phyloP scores from a whole-genome alignment of 140 eudicot species.

The Cichorium intybus region DNA sequence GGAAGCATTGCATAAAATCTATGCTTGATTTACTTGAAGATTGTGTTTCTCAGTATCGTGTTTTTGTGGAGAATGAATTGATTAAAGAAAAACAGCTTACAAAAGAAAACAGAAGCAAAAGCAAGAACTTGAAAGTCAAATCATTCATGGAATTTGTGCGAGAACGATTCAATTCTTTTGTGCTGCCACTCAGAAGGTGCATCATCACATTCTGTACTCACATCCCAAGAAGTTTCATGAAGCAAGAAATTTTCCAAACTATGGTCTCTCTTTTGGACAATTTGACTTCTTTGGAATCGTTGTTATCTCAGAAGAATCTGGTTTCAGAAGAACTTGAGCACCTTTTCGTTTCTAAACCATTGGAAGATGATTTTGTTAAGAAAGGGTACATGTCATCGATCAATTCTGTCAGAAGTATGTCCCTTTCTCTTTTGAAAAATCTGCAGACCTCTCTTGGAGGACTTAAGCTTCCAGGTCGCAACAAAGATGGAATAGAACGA shows the following conservation, averaged over 20 bases:
- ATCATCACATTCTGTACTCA: constrained; percentile 49
- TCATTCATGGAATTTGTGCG: constrained; percentile 43
- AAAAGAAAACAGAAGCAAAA: not conserved
- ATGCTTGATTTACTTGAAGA: constrained; percentile 57
- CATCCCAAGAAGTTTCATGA: constrained; percentile 40
- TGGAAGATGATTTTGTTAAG: constrained; percentile 3
- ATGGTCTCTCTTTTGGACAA: constrained; percentile 21
- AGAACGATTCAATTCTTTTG: constrained; percentile 30
- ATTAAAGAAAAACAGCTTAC: not conserved
- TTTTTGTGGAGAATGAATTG: constrained; percentile 26
- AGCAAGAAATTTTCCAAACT: constrained; percentile 14
- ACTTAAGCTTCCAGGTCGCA: constrained; percentile 32
- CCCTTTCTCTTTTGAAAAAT: constrained; percentile 30
- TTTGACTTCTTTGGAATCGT: constrained; percentile 33
- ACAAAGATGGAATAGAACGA: not conserved
- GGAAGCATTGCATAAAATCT: constrained; percentile 46
- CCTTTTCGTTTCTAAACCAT: constrained; percentile 19
- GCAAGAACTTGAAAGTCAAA: constrained; percentile 5
- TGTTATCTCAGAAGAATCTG: constrained; percentile 39
- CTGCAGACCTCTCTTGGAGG: constrained; percentile 36
- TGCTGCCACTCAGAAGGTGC: constrained; percentile 40
- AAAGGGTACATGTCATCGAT: constrained; percentile 7
- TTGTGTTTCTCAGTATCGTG: constrained; percentile 37
- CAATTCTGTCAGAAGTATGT: constrained; percentile 9
- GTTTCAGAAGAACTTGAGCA: constrained; percentile 37